Base-by-base conservation (phyloP, 2,329 filamentous ascomycete genomes). In the Penicillium sp. region DNA sequence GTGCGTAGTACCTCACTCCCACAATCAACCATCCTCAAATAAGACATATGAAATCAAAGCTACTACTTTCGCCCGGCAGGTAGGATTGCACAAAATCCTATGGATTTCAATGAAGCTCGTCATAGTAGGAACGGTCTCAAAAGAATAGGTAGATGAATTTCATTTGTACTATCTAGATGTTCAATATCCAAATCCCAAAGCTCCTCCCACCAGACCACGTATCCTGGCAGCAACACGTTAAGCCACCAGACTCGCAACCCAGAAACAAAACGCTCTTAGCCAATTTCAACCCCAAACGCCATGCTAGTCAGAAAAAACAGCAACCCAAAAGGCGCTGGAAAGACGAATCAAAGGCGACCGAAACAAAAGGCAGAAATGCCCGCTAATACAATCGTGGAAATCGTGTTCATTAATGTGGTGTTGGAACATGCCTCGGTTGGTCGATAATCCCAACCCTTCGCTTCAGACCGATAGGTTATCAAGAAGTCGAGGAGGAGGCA, bases 211-310 rank as follows among this genome's bases (percentile, higher is more conserved):
- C 47, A 35, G 13, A 33, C 4, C 47, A 19, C n/a, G 47, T 3
- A 35, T 35, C 4, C 28, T n/a, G 8, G 15, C 9, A 7, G 8
- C 4, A 15, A 17, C 28, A 12, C 12, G 15, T n/a, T 6, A 10
- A 51, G 30, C 26, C 30, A 15, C n/a, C 45, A 22, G 26, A 42
- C 30, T 47, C 42, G 12, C 22, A 5, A 28, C 24, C 13, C 24
- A 28, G 15, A 33, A 33, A 30, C 9, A 33, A 40, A 40, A 53
- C 42, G 26, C n/a, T 12, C 37, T 7, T 5, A 22, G 38, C 28
- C 49, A 53, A 38, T 19, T 33, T 10, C 12, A 59, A 47, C 58
- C 44, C 65, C 53, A 45, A 73, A 72, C 72, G 69, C 72, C 72
- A 63, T 68, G 69, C 71, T 72, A 63, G 62, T 59, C 62, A 63